Evolutionary conservation across 805 yeast genomes (phyloP).

Genomic region (Starmerella kuoi): DNA sequence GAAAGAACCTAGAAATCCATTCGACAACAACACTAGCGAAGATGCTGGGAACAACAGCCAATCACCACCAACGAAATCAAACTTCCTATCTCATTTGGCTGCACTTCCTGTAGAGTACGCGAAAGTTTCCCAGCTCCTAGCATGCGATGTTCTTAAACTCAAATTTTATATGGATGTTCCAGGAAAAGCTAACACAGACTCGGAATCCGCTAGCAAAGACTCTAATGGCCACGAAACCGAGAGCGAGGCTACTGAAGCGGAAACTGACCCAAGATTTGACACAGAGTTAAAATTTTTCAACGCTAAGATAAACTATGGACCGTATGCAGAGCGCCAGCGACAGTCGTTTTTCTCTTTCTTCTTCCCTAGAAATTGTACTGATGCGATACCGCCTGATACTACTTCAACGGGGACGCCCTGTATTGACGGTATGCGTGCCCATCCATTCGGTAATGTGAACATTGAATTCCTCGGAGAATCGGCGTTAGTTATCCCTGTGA

Average conservation of each 20-base stretch:
- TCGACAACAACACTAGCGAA: neutral
- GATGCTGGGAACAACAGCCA: too few relatives aligned
- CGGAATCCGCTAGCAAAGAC: neutral
- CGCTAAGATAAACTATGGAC: conserved; percentile 73
- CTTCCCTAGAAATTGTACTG: conserved; percentile 42
- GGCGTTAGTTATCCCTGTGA: conserved; percentile 61
- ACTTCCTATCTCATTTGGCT: conserved; percentile 19
- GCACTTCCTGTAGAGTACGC: conserved; percentile 56
- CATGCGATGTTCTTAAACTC: conserved; percentile 43
- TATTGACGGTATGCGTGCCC: conserved; percentile 43
- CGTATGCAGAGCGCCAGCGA: conserved; percentile 90
- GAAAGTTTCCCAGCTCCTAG: conserved; percentile 56
- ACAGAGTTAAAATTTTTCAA: conserved; percentile 45
- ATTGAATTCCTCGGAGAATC: conserved; percentile 52
- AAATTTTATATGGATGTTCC: conserved; percentile 61
- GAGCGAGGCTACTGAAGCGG: neutral
- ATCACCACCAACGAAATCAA: conserved; percentile 27
- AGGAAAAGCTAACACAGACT: conserved; percentile 37
- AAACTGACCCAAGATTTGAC: conserved; percentile 31
- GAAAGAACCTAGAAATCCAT: too few relatives aligned
- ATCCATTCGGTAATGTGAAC: conserved; percentile 44
- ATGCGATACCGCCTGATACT: conserved; percentile 36
- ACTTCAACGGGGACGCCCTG: conserved; percentile 13
- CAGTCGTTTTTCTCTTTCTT: conserved; percentile 49
- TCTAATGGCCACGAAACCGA: neutral